Percentiles rank a stretch among this genome's conserved stretches.
Evolutionary conservation across 805 yeast species (phyloP).

Genomic region (Yarrowia sp.): DNA sequence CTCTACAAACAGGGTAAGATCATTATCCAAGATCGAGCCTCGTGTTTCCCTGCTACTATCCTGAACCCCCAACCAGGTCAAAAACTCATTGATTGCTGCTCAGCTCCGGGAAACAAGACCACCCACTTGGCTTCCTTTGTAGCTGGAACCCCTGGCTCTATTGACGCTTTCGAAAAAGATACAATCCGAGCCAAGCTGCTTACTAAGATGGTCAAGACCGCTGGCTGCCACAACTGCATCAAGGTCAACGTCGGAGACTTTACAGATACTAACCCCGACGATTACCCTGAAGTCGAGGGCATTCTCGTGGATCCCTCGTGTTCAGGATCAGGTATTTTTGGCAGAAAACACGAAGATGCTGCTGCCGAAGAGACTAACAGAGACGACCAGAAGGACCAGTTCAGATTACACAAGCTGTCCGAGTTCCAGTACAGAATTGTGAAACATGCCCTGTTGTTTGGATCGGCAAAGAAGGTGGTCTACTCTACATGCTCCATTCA

Average conservation of each 20-base stretch:
- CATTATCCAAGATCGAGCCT: slow-evolving; percentile 94
- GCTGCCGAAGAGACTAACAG: slow-evolving; percentile 40
- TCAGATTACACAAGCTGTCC: slow-evolving; percentile 74
- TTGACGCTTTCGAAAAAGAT: slow-evolving; percentile 90
- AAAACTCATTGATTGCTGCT: slow-evolving; percentile 86
- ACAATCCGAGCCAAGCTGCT: slow-evolving; percentile 71
- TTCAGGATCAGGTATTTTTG: slow-evolving; percentile 97
- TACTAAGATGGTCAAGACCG: slow-evolving; percentile 77
- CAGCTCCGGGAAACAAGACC: slow-evolving; percentile 99
- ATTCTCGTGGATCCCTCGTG: slow-evolving; percentile 95
- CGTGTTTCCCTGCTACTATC: slow-evolving; percentile 94
- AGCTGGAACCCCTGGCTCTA: slow-evolving; percentile 50
- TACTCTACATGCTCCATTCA: slow-evolving; percentile 97
- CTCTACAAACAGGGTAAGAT: slow-evolving; percentile 77
- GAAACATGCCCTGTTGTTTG: slow-evolving; percentile 84
- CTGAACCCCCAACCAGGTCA: slow-evolving; percentile 67
- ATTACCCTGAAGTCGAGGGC: slow-evolving; percentile 73
- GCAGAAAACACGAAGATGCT: slow-evolving; percentile 65
- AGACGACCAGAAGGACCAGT: slow-evolving; percentile 47
- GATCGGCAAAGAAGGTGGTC: slow-evolving; percentile 76
- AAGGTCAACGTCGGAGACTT: slow-evolving; percentile 62
- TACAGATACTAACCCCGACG: slow-evolving; percentile 63
- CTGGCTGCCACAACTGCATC: slow-evolving; percentile 65
- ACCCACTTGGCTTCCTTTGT: slow-evolving; percentile 84
- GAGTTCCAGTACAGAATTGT: slow-evolving; percentile 88